phyloP scores from a whole-genome alignment of 2,329 filamentous ascomycete species.

The Penicillium digitatum region DNA sequence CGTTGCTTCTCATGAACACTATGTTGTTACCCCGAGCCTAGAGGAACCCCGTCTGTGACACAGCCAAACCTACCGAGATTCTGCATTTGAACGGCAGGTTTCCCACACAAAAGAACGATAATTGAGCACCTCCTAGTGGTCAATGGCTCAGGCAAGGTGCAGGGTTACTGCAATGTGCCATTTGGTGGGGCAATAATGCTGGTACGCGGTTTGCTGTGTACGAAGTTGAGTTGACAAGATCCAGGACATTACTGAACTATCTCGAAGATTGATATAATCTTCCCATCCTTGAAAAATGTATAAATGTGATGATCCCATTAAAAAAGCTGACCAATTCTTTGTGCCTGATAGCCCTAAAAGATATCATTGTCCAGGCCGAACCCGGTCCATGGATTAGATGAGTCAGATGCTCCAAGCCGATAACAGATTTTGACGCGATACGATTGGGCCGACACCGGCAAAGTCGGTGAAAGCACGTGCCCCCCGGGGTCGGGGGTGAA shows the following conservation, averaged over 20 bases:
- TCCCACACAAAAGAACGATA: not conserved
- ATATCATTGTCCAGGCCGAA: not conserved
- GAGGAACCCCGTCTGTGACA: not conserved
- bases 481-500: constrained; percentile 19
- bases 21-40: not conserved
- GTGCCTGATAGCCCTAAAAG: not conserved
- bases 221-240: not conserved
- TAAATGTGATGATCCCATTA: not conserved
- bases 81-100: not conserved
- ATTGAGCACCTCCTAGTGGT: constrained; percentile 4
- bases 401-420: constrained; percentile 12
- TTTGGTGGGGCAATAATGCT: not conserved
- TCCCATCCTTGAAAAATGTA: not conserved
- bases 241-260: not conserved
- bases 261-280: not conserved
- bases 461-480: constrained; percentile 33
- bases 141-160: not conserved
- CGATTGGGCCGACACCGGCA: constrained; percentile 27
- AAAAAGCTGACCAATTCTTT: not conserved
- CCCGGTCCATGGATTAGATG: not conserved
- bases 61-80: not conserved
- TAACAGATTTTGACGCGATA: constrained; percentile 14
- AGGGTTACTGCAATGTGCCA: not conserved
- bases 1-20: constrained; percentile 1
- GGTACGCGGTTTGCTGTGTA: not conserved